These are phyloP conservation scores for Botrytis medusae DNA, from an alignment of 2,329 filamentous ascomycete species.

Conservation along the genomic window DNA sequence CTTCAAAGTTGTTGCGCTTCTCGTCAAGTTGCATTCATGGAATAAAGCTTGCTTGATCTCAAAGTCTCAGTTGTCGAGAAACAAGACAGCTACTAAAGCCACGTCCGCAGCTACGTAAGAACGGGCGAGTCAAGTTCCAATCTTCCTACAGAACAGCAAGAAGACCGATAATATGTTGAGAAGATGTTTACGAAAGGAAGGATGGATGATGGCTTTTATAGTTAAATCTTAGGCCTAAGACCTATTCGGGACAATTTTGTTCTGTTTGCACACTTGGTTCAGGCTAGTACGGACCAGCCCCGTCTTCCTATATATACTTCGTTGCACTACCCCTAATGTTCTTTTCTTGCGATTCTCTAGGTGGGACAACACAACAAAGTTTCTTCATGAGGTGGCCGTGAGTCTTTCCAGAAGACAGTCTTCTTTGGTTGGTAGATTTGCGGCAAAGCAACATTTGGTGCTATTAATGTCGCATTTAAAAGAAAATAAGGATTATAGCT, in stretches of 20 bases:
- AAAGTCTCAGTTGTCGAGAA: not conserved
- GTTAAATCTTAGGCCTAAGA: not conserved
- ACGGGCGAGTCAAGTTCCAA: not conserved
- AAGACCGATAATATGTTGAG: no score
- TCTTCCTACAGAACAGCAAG: no score
- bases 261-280: not conserved
- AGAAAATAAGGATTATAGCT: fast-evolving
- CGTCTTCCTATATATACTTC: not conserved
- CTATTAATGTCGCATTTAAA: not conserved
- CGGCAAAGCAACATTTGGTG: not conserved
- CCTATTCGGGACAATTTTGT: not conserved
- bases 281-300: not conserved
- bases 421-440: not conserved
- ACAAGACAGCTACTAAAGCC: not conserved
- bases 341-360: not conserved
- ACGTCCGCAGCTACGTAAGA: not conserved
- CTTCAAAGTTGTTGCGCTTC: not conserved
- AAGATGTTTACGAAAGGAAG: no score
- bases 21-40: not conserved
- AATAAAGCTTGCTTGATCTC: not conserved
- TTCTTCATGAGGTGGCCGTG: not conserved
- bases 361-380: no score
- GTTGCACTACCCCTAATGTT: not conserved
- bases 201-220: not conserved
- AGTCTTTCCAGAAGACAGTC: not conserved